A percentile compares a stretch with the other conserved stretches of the same genome.
phyloP scores from a whole-genome alignment of 2,329 filamentous ascomycete species.

The Aspergillus japonicus region DNA sequence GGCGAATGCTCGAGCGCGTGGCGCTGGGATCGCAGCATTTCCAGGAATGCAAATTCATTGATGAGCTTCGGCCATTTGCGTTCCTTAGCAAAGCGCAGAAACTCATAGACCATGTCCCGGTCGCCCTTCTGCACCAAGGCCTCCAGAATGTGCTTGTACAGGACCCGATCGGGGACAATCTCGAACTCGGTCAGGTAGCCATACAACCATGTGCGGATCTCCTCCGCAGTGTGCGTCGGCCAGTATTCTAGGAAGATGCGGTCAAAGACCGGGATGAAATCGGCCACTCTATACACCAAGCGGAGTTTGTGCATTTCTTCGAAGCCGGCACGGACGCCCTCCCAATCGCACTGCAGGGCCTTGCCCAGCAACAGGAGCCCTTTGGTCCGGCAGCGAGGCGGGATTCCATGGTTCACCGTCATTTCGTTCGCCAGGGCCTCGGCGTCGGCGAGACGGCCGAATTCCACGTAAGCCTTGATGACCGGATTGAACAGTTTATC shows the following conservation, averaged over 20 bases:
- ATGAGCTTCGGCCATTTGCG: conserved; percentile 35
- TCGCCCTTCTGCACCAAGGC: conserved; percentile 42
- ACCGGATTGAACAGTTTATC: conserved; percentile 43
- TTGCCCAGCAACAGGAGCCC: conserved; percentile 39
- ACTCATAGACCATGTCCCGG: conserved; percentile 30
- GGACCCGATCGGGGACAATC: conserved; percentile 38
- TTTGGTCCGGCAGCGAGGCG: conserved; percentile 34
- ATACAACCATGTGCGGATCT: conserved; percentile 39
- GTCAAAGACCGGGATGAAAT: conserved; percentile 38
- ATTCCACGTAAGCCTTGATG: conserved; percentile 41
- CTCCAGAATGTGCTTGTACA: conserved; percentile 42
- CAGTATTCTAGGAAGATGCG: conserved; percentile 45
- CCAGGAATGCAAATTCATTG: conserved; percentile 30
- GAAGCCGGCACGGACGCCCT: conserved; percentile 39
- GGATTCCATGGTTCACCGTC: conserved; percentile 28
- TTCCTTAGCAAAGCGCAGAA: conserved; percentile 31
- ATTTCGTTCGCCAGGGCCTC: conserved; percentile 39
- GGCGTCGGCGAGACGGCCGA: conserved; percentile 36
- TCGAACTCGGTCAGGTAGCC: conserved; percentile 36
- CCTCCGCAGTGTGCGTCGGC: conserved; percentile 33
- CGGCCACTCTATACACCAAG: conserved; percentile 27
- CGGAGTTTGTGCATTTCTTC: conserved; percentile 37
- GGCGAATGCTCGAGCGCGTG: conserved; percentile 36
- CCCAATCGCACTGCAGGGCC: conserved; percentile 42
- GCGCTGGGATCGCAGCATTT: conserved; percentile 35